These are phyloP conservation scores for Cryptococcus sp. DNA, from an alignment of 1,284 basidiomycete species.

Conservation along the genomic window DNA sequence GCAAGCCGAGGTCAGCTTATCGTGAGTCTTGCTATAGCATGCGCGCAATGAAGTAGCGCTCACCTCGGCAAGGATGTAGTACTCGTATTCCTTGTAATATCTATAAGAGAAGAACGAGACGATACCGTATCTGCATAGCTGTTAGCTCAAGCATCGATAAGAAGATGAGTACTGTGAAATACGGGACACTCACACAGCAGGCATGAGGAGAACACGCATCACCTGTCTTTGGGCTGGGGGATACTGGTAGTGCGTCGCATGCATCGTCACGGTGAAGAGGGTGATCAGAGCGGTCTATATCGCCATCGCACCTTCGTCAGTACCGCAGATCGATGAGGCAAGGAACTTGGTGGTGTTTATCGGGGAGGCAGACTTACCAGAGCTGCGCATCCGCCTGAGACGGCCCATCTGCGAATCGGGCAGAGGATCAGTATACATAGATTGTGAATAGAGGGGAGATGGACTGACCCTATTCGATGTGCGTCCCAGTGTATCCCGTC, in stretches of 20 bases:
- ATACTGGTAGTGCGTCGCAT: constrained; percentile 43
- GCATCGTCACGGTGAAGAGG: constrained; percentile 37
- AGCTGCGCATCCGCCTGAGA: constrained; percentile 36
- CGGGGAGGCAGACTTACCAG: constrained; percentile 28
- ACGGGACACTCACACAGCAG: constrained; percentile 32
- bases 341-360: not conserved
- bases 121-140: constrained; percentile 61
- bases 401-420: constrained; percentile 29
- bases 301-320: not conserved
- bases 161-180: not conserved
- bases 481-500: constrained; percentile 38
- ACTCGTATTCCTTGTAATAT: constrained; percentile 61
- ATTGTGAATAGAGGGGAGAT: not conserved
- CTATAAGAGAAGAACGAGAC: constrained; percentile 86
- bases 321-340: not conserved
- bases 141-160: no score
- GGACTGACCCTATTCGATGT: constrained; percentile 27
- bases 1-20: not conserved
- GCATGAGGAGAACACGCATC: constrained; percentile 52
- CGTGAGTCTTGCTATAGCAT: not conserved
- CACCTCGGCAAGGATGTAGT: constrained; percentile 73
- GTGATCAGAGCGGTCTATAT: constrained; percentile 40
- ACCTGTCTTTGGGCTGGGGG: constrained; percentile 47
- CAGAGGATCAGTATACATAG: not conserved
- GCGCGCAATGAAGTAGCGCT: constrained; percentile 55